A percentile compares a stretch with the other conserved stretches of the same genome.
Conservation (phyloP, 345 rosid genomes). For the Linum trigynum region DNA sequence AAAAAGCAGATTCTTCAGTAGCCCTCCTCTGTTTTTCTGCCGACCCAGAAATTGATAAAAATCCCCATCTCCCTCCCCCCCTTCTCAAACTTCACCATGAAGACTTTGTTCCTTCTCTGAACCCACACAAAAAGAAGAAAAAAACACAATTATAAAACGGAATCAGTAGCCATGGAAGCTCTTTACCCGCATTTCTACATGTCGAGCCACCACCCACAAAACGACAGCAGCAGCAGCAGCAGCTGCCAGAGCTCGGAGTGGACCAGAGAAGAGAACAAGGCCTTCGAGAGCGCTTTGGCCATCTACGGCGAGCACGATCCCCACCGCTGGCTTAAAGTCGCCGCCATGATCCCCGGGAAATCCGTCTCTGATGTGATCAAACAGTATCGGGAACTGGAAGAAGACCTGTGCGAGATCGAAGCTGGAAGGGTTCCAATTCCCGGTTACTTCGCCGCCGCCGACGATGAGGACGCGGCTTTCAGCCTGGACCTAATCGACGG, state of each 20-base stretch:
- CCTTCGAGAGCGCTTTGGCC: constrained; percentile 72
- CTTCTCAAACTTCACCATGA: background rate
- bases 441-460: constrained; percentile 27
- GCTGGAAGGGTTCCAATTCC: constrained; percentile 71
- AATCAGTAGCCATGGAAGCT: constrained; percentile 41
- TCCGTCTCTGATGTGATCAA: constrained; percentile 54
- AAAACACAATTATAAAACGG: no score
- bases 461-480: constrained; percentile 25
- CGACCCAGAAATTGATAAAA: no score
- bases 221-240: background rate
- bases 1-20: background rate
- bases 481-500: constrained; percentile 22
- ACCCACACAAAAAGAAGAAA: background rate
- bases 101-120: background rate
- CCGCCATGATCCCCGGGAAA: constrained; percentile 65
- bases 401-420: constrained; percentile 61
- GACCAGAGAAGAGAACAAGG: constrained; percentile 76
- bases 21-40: background rate
- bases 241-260: constrained; percentile 28
- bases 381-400: constrained; percentile 60
- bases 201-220: constrained; percentile 18
- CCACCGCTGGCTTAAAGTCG: constrained; percentile 61
- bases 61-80: no score
- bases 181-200: constrained; percentile 34
- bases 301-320: constrained; percentile 53